Conservation (phyloP, 768 basidiomycete genomes). For the Russula virescens region DNA sequence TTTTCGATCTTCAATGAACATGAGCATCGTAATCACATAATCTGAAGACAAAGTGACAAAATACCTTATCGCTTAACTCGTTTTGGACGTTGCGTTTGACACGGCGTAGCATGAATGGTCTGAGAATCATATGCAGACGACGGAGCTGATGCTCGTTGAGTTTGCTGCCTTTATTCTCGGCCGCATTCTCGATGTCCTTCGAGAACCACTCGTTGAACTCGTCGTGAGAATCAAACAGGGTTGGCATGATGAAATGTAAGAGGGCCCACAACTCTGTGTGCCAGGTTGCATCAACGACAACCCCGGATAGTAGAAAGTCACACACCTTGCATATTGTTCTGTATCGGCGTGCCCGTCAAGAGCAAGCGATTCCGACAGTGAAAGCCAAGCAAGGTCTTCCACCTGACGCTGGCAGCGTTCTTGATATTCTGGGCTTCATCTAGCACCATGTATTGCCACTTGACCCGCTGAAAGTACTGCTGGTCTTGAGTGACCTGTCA, state of each 20-base stretch:
- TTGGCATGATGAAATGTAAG: conserved; percentile 99
- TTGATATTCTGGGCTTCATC: conserved; percentile 99
- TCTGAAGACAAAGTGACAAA: conserved; percentile 11
- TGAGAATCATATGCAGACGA: conserved; percentile 95
- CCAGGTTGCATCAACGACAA: neutral
- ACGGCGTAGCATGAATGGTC: conserved; percentile 97
- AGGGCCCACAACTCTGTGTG: conserved; percentile 90
- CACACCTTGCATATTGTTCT: conserved; percentile 98
- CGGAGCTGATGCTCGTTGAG: conserved; percentile 93
- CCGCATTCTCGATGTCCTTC: conserved; percentile 95
- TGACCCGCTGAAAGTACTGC: conserved; percentile 94
- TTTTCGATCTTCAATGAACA: conserved; percentile 73
- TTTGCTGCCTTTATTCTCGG: conserved; percentile 84
- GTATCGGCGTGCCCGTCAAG: conserved; percentile 96
- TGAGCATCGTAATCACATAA: neutral
- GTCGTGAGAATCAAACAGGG: conserved; percentile 96
- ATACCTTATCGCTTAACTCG: conserved; percentile 95
- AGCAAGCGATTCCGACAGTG: conserved; percentile 93
- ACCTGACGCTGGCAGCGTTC: conserved; percentile 90
- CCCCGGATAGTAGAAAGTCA: neutral
- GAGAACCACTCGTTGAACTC: conserved; percentile 99
- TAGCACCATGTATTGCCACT: conserved; percentile 99
- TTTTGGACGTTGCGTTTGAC: conserved; percentile 99
- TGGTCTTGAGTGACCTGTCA: conserved; percentile 88
- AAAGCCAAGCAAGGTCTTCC: conserved; percentile 95